A percentile compares a stretch with the other conserved stretches of the same genome.
Conservation (phyloP, 371 early-diverging fungal species). For the Mucor indicus region DNA sequence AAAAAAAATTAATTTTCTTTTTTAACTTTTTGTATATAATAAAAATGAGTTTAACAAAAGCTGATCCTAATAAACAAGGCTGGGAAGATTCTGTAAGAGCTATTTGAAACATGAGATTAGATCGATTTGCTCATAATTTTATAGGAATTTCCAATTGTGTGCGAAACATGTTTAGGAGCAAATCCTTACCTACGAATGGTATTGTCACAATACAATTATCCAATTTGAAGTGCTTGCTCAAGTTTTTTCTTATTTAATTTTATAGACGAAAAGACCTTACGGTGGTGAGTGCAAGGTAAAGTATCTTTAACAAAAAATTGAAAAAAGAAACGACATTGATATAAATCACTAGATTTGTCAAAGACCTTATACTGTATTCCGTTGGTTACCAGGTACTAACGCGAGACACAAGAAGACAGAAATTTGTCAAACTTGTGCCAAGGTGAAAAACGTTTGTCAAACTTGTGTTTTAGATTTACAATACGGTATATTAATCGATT, state of each 20-base stretch:
- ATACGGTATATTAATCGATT: conserved; percentile 57
- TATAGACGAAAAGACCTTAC: conserved; percentile 72
- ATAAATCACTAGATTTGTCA: conserved; percentile 66
- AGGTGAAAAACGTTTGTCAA: conserved; percentile 97
- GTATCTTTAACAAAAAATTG: not conserved
- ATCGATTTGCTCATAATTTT: no score
- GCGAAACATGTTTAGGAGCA: conserved; percentile 95
- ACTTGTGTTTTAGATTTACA: conserved; percentile 95
- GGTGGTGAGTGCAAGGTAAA: conserved; percentile 93
- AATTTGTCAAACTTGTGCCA: conserved; percentile 95
- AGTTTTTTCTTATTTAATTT: not conserved
- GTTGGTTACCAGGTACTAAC: conserved; percentile 93
- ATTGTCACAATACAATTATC: not conserved
- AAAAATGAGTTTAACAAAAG: conserved; percentile 55
- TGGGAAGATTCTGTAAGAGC: conserved; percentile 68
- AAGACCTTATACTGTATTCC: conserved; percentile 94
- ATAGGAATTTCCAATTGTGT: conserved; percentile 84
- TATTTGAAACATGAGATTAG: not conserved
- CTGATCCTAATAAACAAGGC: conserved; percentile 69
- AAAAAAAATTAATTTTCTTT: no score
- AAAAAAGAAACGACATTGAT: not conserved
- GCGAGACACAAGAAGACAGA: conserved; percentile 97
- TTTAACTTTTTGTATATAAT: no score
- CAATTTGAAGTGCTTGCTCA: not conserved
- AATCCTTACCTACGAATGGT: conserved; percentile 98